phyloP scores from a whole-genome alignment of 805 yeast genomes.

The Wickerhamomyces bisporus region DNA sequence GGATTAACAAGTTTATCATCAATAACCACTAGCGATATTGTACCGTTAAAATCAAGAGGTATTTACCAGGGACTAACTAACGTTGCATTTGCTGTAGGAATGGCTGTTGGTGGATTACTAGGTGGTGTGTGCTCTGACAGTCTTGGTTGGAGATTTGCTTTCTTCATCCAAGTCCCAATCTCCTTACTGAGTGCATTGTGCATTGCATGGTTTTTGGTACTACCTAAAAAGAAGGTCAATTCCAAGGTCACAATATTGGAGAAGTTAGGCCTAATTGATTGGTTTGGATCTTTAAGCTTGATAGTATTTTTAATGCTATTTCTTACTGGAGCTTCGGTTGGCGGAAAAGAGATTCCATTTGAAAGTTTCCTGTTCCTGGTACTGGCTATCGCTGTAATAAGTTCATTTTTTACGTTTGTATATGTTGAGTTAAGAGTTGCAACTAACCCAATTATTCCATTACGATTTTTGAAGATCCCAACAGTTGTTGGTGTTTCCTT shows the following conservation, averaged over 20 bases:
- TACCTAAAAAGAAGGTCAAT: conserved; percentile 31
- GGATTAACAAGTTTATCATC: conserved; percentile 73
- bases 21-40: conserved; percentile 71
- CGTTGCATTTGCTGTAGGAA: conserved; percentile 71
- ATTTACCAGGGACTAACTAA: conserved; percentile 80
- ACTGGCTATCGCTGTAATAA: conserved; percentile 27
- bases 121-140: conserved; percentile 45
- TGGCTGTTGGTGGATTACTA: conserved; percentile 62
- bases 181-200: conserved; percentile 38
- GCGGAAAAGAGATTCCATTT: conserved; percentile 43
- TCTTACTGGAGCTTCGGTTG: conserved; percentile 48
- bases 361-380: conserved; percentile 29
- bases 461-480: conserved; percentile 46
- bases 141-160: conserved; percentile 48
- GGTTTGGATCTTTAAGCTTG: conserved; percentile 43
- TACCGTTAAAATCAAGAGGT: conserved; percentile 74
- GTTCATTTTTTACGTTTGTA: conserved; percentile 38
- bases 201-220: conserved; percentile 31
- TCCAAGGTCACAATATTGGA: conserved; percentile 13
- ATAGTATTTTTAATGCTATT: conserved; percentile 40
- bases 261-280: conserved; percentile 52
- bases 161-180: conserved; percentile 48
- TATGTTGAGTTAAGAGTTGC: conserved; percentile 36
- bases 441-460: conserved; percentile 58
- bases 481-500: conserved; percentile 61